Evolutionary conservation across 2,329 filamentous ascomycete species (phyloP).

Genomic region (Trichoderma lentiforme): DNA sequence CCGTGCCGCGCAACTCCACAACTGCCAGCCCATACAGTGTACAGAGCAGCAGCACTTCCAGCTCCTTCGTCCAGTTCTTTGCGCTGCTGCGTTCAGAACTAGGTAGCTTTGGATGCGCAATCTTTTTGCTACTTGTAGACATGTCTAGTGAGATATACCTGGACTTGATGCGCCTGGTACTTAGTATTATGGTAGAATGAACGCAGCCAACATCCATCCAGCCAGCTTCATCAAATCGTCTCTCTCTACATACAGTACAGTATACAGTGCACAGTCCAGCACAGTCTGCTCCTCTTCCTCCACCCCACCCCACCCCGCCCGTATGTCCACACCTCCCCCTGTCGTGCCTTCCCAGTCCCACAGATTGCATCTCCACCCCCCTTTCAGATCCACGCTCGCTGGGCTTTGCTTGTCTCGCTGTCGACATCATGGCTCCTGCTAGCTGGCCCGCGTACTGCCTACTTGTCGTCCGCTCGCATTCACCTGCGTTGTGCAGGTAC

Average conservation of each 20-base stretch:
- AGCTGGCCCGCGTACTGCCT: background rate
- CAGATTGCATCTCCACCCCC: constrained; percentile 21
- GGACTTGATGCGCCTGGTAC: background rate
- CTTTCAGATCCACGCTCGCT: constrained; percentile 20
- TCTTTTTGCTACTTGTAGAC: background rate
- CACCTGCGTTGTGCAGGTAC: background rate
- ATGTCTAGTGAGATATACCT: too few relatives aligned
- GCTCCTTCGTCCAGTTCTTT: background rate
- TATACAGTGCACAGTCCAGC: background rate
- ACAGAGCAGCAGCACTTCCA: background rate
- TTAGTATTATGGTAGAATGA: background rate
- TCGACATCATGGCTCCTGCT: constrained; percentile 20
- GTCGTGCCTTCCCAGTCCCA: constrained; percentile 16
- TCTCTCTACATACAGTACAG: background rate
- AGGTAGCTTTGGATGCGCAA: background rate
- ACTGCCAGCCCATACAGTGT: background rate
- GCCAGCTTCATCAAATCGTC: background rate
- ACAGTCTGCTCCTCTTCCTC: background rate
- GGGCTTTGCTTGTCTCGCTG: constrained; percentile 11
- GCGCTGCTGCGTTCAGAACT: background rate
- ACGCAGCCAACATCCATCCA: background rate
- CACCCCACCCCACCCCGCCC: constrained; percentile 9
- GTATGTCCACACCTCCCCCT: constrained; percentile 1
- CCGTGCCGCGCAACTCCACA: background rate
- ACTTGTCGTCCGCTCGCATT: background rate